Evolutionary conservation across 495 filamentous ascomycete genomes (phyloP).

Genomic region (Aspergillus kassunensis): DNA sequence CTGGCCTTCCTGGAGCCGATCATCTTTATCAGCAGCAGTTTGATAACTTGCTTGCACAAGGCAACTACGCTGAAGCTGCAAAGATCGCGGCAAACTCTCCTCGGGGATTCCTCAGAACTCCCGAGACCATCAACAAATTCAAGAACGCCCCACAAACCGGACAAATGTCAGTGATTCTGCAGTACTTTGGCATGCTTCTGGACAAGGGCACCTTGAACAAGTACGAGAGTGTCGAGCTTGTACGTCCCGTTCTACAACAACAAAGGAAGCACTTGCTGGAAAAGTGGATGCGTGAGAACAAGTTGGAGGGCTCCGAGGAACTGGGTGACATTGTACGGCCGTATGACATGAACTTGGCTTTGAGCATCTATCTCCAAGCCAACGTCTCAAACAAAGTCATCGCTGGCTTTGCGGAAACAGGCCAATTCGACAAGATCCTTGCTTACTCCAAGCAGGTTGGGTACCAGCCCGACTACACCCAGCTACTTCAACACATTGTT

Average conservation of each 20-base stretch:
- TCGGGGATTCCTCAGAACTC: conserved; percentile 87
- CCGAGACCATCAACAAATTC: conserved; percentile 91
- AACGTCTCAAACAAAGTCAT: conserved; percentile 89
- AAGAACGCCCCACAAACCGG: conserved; percentile 71
- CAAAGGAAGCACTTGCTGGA: conserved; percentile 93
- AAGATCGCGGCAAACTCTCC: conserved; percentile 96
- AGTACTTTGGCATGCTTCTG: conserved; percentile 96
- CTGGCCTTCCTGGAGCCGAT: conserved; percentile 90
- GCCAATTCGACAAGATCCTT: conserved; percentile 93
- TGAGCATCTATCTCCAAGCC: conserved; percentile 81
- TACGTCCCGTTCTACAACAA: conserved; percentile 85
- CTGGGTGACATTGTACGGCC: conserved; percentile 88
- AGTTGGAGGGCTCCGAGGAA: conserved; percentile 92
- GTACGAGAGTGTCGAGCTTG: conserved; percentile 90
- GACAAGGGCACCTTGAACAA: conserved; percentile 92
- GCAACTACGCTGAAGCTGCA: conserved; percentile 81
- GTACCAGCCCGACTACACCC: conserved; percentile 89
- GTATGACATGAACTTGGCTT: conserved; percentile 81
- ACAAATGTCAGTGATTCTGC: conserved; percentile 85
- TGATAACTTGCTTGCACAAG: conserved; percentile 70
- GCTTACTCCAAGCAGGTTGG: conserved; percentile 78
- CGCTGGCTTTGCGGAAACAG: conserved; percentile 89
- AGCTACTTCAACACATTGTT: conserved; percentile 86
- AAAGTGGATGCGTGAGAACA: conserved; percentile 95
- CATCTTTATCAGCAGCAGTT: conserved; percentile 92